Conservation (phyloP, 2,329 filamentous ascomycete species). For the Fusarium protoensiforme region DNA sequence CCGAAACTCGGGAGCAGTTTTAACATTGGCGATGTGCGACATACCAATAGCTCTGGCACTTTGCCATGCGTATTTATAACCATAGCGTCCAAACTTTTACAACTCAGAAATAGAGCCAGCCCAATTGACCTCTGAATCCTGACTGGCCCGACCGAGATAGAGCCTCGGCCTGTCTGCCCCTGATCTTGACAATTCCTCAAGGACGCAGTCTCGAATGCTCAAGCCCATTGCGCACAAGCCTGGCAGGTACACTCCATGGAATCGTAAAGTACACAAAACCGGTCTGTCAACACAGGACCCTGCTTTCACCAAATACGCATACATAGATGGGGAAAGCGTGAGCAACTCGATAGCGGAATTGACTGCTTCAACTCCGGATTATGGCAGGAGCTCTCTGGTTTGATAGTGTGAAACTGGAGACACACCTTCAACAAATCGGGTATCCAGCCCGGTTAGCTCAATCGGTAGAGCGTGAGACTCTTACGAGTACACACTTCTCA, state of each 20-base stretch:
- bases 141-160: not conserved
- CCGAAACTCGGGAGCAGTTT: not conserved
- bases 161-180: not conserved
- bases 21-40: not conserved
- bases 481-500: constrained; percentile 45
- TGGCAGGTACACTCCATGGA: not conserved
- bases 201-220: not conserved
- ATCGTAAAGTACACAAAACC: not conserved
- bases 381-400: not conserved
- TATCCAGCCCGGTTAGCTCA: constrained; percentile 41
- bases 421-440: not conserved
- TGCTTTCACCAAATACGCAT: not conserved
- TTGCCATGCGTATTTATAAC: not conserved
- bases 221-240: not conserved
- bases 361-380: not conserved
- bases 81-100: not conserved
- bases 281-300: not conserved
- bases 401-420: not conserved
- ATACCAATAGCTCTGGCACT: not conserved
- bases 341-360: not conserved
- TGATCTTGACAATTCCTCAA: not conserved
- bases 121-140: not conserved
- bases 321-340: not conserved
- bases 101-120: not conserved
- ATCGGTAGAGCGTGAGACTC: constrained; percentile 74